Evolutionary conservation across 768 basidiomycete species (phyloP).

Genomic region (Termitomyces sp.): DNA sequence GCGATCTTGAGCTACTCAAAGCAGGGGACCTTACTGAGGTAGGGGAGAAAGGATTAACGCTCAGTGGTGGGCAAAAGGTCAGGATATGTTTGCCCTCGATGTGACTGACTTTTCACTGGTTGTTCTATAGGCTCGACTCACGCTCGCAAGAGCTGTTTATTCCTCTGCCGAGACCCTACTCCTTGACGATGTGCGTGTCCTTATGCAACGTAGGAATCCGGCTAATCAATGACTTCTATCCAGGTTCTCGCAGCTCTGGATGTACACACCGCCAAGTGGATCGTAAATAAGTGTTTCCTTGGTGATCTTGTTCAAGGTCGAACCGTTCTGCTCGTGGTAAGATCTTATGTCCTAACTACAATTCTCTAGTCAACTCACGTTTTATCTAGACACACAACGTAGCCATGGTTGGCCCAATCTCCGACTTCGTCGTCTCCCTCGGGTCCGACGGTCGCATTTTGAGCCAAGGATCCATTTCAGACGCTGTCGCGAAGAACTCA

Average conservation of each 20-base stretch:
- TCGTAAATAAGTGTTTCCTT: slow-evolving; percentile 74
- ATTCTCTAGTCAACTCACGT: neutral
- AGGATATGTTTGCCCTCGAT: neutral
- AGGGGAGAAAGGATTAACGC: slow-evolving; percentile 65
- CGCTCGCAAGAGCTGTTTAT: slow-evolving; percentile 41
- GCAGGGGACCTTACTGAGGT: slow-evolving; percentile 68
- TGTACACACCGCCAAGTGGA: slow-evolving; percentile 75
- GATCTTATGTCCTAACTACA: slow-evolving; percentile 8
- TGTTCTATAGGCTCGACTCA: slow-evolving; percentile 46
- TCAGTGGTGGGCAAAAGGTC: slow-evolving; percentile 46
- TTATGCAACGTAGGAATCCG: slow-evolving; percentile 39
- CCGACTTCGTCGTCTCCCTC: slow-evolving; percentile 53
- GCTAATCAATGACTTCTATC: neutral
- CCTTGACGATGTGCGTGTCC: slow-evolving; percentile 68
- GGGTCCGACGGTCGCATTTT: slow-evolving; percentile 48
- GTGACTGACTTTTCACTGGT: slow-evolving; percentile 17
- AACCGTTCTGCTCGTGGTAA: slow-evolving; percentile 76
- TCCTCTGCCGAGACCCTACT: slow-evolving; percentile 54
- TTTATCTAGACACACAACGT: slow-evolving; percentile 41
- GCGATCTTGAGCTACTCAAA: slow-evolving; percentile 63
- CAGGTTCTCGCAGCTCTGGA: slow-evolving; percentile 7
- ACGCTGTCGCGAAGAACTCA: slow-evolving; percentile 33
- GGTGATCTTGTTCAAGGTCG: slow-evolving; percentile 73
- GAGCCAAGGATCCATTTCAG: slow-evolving; percentile 45
- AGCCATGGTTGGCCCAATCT: slow-evolving; percentile 42